These are phyloP conservation scores for Plantago elongata DNA, from an alignment of 257 asterid species.

Conservation along the genomic window DNA sequence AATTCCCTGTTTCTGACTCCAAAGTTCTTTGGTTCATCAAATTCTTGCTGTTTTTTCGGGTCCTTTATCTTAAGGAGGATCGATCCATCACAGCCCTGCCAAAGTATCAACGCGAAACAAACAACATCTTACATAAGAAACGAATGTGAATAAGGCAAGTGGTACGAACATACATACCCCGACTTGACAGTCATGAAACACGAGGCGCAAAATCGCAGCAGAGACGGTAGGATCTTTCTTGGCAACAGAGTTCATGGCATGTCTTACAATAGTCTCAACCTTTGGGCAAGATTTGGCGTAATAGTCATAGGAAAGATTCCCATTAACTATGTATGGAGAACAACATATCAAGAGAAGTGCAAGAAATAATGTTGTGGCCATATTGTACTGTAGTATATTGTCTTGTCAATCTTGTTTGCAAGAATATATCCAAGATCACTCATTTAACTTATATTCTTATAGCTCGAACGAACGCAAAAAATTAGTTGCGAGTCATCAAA, in stretches of 20 bases:
- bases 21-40: conserved; percentile 32
- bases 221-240: conserved; percentile 27
- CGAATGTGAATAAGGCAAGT: neutral
- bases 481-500: too few relatives aligned
- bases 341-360: neutral
- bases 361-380: neutral
- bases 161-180: conserved; percentile 27
- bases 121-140: too few relatives aligned
- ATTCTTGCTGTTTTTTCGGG: conserved; percentile 23
- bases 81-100: conserved; percentile 60
- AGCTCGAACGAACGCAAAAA: too few relatives aligned
- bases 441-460: too few relatives aligned
- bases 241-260: conserved; percentile 17
- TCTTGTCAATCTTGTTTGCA: too few relatives aligned
- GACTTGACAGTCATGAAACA: conserved; percentile 70
- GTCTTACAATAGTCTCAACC: conserved; percentile 26
- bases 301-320: conserved; percentile 26
- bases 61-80: conserved; percentile 33
- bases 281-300: conserved; percentile 29
- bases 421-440: too few relatives aligned
- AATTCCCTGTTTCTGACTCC: conserved; percentile 41
- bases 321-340: neutral
- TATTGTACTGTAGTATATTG: too few relatives aligned
- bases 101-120: neutral
- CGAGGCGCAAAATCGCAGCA: conserved; percentile 43